Evolutionary conservation across 805 yeast genomes (phyloP).

Genomic region (Komagataella mondaviorum): DNA sequence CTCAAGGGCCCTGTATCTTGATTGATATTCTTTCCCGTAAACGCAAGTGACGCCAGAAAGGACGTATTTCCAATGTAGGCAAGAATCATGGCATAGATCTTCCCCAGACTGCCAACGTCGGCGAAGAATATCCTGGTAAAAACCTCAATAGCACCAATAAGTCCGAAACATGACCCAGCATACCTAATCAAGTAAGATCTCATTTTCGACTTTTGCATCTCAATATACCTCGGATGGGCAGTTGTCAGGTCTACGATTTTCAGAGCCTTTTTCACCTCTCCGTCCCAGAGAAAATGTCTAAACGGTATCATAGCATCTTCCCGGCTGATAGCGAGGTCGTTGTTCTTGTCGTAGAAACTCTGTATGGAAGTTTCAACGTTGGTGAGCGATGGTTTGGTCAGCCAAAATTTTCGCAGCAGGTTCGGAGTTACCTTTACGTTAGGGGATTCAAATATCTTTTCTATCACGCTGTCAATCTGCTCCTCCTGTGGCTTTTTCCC

Average conservation of each 20-base stretch:
- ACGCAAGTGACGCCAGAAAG: constrained; percentile 25
- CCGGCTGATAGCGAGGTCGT: constrained; percentile 16
- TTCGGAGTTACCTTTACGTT: constrained; percentile 8
- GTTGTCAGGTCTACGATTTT: constrained; percentile 46
- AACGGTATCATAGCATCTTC: constrained; percentile 47
- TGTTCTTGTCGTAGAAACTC: constrained; percentile 11
- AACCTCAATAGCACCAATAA: constrained; percentile 31
- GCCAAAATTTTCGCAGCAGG: constrained; percentile 11
- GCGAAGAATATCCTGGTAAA: constrained; percentile 25
- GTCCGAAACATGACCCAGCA: constrained; percentile 26
- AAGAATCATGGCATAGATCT: constrained; percentile 30
- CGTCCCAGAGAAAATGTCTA: constrained; percentile 41
- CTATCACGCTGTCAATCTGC: background rate
- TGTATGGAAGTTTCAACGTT: constrained; percentile 12
- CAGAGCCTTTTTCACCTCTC: constrained; percentile 42
- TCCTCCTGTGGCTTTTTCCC: background rate
- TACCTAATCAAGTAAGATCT: constrained; percentile 19
- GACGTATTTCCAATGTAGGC: constrained; percentile 36
- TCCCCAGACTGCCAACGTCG: constrained; percentile 21
- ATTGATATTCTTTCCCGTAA: constrained; percentile 30
- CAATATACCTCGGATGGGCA: constrained; percentile 38
- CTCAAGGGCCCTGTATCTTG: constrained; percentile 34
- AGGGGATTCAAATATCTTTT: background rate
- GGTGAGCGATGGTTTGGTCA: constrained; percentile 11
- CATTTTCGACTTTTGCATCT: constrained; percentile 18